Base-by-base conservation (phyloP, 1,139 yeast species). In the Pichia sp. region DNA sequence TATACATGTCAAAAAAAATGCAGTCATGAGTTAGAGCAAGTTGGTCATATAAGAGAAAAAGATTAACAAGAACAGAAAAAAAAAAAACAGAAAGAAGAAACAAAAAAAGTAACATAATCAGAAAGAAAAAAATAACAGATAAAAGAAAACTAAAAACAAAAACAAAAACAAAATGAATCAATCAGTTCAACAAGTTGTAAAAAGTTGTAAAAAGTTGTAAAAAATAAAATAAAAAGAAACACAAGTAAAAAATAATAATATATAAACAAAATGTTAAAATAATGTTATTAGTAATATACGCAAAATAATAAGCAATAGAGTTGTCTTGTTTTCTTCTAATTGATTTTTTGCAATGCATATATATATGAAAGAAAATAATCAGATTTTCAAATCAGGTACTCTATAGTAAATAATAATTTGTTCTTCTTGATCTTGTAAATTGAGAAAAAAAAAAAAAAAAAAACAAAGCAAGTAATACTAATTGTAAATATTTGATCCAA, bases 401-500 rank as follows among this genome's bases (percentile, higher is more conserved):
- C 22, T 32, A 32, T 32, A 32, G 22, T 32, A 32, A 32, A 32
- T 32, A 11, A 18, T 32, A n/a, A n/a, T n/a, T n/a, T n/a, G n/a
- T n/a, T n/a, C n/a, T n/a, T n/a, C n/a, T n/a, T n/a, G n/a, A n/a
- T n/a, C n/a, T n/a, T n/a, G n/a, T n/a, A n/a, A n/a, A n/a, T n/a
- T n/a, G n/a, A n/a, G n/a, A n/a, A n/a, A n/a, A n/a, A 25, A 25
- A 25, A 9, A 9, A 25, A 25, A 7, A 25, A 25, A 25, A 25
- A 7, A 9, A 25, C 9, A 9, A 25, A 7, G 26, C 9, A 25
- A 25, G 8, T 25, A 25, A 38, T 32, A n/a, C n/a, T 32, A 39
- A 16, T 53, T 53, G 41, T 57, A 61, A 15, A 60, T 38, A 27
- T 54, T 56, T 3, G 66, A 58, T 8, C 56, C 55, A 13, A 60